Evolutionary conservation across 2,329 filamentous ascomycete genomes (phyloP), one percentile per base, ranked within the genome.

Genomic region (Aspergillus sp.): DNA sequence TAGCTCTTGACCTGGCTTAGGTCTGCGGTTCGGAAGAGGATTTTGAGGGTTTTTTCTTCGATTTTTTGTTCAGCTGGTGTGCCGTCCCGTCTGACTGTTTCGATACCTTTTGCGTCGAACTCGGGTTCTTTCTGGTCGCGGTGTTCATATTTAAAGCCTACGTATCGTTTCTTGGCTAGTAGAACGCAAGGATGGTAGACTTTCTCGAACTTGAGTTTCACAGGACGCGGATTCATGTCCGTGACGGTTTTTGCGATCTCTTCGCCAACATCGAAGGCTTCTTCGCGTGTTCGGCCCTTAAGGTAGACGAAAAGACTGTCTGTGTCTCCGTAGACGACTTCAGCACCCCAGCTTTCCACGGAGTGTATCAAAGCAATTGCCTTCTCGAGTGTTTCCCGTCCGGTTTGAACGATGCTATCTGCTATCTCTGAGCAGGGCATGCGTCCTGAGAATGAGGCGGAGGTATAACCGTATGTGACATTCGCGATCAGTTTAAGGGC

Each of bases 371-470:
- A 77, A 0, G 90, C 89, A 53, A 97, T 95, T 2, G 93, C 88
- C 51, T 89, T 89, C 67, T 98, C 93, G 0, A 98, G 79, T 0
- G 91, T 98, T 69, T 98, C 93, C 10, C 93, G 83, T 0, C 87
- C 93, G 0, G 91, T 95, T 66, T 98, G 91, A 0, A 98, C 93
- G 60, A 98, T 98, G 67, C 89, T 95, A 71, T 98, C 93, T 6
- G 93, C 93, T 54, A 98, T 95, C 67, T 98, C 93, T 1, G 90
- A 89, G 66, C 93, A 98, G 0, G 93, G 93, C 93, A 98, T 97
- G 20, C 93, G 83, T 0, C 93, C 93, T 0, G 91, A 97, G 67
- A 96, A 98, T 0, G 89, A 94, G 0, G 93, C 93, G 2, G 93
- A 97, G 0, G 93, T 93, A 69, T 98, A 98, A 9, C 93, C 93